A percentile compares a stretch with the other conserved stretches of the same genome.
Evolutionary conservation across 306 rosid species (phyloP).

Genomic region (Morella rubra): DNA sequence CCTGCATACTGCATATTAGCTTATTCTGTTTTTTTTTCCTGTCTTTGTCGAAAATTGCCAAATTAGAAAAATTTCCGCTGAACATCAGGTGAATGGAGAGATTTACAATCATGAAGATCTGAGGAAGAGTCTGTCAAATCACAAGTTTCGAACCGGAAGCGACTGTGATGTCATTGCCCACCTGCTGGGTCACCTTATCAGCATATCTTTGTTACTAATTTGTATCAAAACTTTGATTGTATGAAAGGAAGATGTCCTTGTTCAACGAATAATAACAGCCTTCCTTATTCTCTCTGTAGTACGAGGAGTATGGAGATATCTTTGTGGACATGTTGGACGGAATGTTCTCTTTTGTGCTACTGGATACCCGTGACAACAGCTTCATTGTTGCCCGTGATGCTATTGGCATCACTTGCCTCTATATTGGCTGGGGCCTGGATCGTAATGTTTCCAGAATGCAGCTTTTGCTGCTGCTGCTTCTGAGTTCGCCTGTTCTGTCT

Average conservation of each 20-base stretch:
- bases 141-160: constrained; percentile 81
- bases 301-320: constrained; percentile 84
- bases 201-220: neutral
- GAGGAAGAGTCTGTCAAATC: constrained; percentile 65
- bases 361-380: constrained; percentile 92
- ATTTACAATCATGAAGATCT: constrained; percentile 90
- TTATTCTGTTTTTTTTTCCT: neutral
- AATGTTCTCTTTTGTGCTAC: constrained; percentile 81
- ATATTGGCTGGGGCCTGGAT: constrained; percentile 96
- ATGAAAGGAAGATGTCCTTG: neutral
- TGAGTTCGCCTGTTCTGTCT: neutral
- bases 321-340: constrained; percentile 93
- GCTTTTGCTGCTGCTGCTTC: neutral
- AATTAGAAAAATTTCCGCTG: constrained; percentile 9
- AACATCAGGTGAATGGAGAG: constrained; percentile 83
- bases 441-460: constrained; percentile 41
- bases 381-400: constrained; percentile 97
- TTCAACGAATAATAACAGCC: neutral
- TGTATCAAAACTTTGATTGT: neutral
- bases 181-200: constrained; percentile 47
- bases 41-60: neutral
- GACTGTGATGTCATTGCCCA: constrained; percentile 98
- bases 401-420: constrained; percentile 86
- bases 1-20: neutral
- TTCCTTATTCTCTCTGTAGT: constrained; percentile 37